These are phyloP conservation scores for Xylaria sp. DNA, from an alignment of 2,329 filamentous ascomycete genomes.

Conservation along the genomic window DNA sequence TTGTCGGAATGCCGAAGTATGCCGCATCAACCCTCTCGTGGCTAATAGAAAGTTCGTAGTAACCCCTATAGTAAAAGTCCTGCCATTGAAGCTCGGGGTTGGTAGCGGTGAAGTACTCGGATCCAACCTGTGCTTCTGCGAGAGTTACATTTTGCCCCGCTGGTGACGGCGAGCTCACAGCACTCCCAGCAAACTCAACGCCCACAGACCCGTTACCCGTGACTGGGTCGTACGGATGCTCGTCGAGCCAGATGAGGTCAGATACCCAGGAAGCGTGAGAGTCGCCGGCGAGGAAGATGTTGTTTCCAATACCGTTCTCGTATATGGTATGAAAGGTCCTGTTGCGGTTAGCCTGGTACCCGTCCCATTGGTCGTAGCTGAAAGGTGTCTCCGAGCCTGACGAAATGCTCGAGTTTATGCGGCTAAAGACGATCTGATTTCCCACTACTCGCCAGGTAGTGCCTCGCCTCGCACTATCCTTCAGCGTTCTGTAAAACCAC, in stretches of 20 bases:
- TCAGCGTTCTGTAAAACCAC: constrained; percentile 71
- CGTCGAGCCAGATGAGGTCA: constrained; percentile 55
- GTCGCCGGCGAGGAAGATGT: constrained; percentile 67
- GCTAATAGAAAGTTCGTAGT: constrained; percentile 64
- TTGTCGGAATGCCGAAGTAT: constrained; percentile 59
- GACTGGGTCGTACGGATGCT: constrained; percentile 49
- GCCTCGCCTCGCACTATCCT: constrained; percentile 62
- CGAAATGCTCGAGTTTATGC: constrained; percentile 43
- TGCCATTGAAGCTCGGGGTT: constrained; percentile 68
- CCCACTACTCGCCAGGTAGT: constrained; percentile 74
- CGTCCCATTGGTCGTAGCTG: constrained; percentile 57
- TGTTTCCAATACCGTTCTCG: constrained; percentile 67
- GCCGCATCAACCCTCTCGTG: constrained; percentile 59
- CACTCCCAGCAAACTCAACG: constrained; percentile 62
- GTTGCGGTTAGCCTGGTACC: constrained; percentile 63
- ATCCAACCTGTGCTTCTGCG: constrained; percentile 51
- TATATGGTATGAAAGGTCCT: constrained; percentile 65
- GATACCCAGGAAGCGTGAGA: constrained; percentile 64
- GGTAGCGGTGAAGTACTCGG: constrained; percentile 49
- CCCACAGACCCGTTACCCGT: constrained; percentile 54
- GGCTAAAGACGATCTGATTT: constrained; percentile 68
- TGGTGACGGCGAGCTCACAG: constrained; percentile 63
- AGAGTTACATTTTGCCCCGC: constrained; percentile 63
- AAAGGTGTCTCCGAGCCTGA: constrained; percentile 45
- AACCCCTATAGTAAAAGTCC: constrained; percentile 68